These are phyloP conservation scores for Pichia exigua DNA, from an alignment of 805 yeast genomes.

Conservation along the genomic window DNA sequence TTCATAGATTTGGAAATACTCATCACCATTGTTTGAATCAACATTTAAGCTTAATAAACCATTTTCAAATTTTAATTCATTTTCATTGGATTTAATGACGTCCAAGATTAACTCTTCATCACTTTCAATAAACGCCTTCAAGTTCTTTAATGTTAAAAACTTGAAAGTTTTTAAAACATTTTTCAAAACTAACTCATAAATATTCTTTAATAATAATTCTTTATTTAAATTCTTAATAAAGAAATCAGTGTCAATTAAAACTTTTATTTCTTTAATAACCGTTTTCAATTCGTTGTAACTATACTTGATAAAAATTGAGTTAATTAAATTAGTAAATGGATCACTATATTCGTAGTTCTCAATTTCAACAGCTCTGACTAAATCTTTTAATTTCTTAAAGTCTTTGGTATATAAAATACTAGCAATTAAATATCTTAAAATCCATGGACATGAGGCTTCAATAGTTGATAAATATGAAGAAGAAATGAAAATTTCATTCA, in stretches of 20 bases:
- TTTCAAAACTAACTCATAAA: slow-evolving; percentile 18
- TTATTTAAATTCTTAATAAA: slow-evolving; percentile 41
- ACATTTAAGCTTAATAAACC: slow-evolving; percentile 43
- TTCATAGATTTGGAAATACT: slow-evolving; percentile 62
- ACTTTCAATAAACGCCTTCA: slow-evolving; percentile 14
- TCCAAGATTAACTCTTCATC: slow-evolving; percentile 12
- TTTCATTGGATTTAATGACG: slow-evolving; percentile 19
- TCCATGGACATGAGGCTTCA: slow-evolving; percentile 69
- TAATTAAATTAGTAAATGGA: slow-evolving; percentile 52
- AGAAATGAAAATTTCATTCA: slow-evolving; percentile 50
- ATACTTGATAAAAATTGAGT: slow-evolving; percentile 48
- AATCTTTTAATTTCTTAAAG: slow-evolving; percentile 48
- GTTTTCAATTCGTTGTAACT: slow-evolving; percentile 47
- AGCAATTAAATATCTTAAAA: slow-evolving; percentile 54
- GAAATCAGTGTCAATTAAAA: slow-evolving; percentile 46
- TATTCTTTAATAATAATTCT: slow-evolving; percentile 17
- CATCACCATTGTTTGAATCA: slow-evolving; percentile 39
- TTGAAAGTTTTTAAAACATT: slow-evolving; percentile 23
- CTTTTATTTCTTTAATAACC: slow-evolving; percentile 40
- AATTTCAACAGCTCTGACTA: slow-evolving; percentile 49
- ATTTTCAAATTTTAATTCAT: slow-evolving; percentile 6
- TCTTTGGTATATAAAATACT: slow-evolving; percentile 40
- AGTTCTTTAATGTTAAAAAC: slow-evolving; percentile 15
- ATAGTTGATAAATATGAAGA: slow-evolving; percentile 57
- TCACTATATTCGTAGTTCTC: slow-evolving; percentile 60